Base-by-base conservation (phyloP, 257 asterid genomes). In the Striga asiatica region DNA sequence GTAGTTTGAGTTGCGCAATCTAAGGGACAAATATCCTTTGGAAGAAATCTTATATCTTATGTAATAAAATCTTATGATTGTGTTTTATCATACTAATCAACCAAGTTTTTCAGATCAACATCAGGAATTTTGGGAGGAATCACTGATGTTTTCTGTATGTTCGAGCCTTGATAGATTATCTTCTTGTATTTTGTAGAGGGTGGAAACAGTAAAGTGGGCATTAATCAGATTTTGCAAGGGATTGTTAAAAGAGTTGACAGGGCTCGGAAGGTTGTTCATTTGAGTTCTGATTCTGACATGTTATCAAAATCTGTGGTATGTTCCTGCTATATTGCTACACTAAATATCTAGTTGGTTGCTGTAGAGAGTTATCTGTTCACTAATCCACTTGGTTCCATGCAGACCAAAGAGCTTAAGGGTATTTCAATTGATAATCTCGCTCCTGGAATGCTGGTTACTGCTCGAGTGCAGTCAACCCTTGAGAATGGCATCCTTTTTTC, bases 361-460 rank as follows among this genome's bases (percentile, higher is more conserved):
- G 23, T 67, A 48, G 53, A 45, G 20, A 34, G 29, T 37, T 51
- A 35, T 63, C 41, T 35, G 69, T 43, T 48, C 55, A 38, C 66
- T 66, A 73, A 69, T 65, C 66, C 50, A 47, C 56, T 47, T 34
- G 34, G 56, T 14, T 62, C 49, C 32, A 1, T 65, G 73, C 89
- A 92, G 99, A 84, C 93, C 73, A 84, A 76, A 78, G 99, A 88
- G 62, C 89, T 81, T 51, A 88, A 84, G 75, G 93, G 95, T 42
- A 74, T 92, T 37, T 92, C 99, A 51, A 79, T 92, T 57, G 99
- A 92, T 77, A 89, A 84, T 74, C 97, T 92, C 50, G 76, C 76
- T 73, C 99, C 99, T 31, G 99, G 99, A 70, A 92, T 92, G 99
- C 69, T 92, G 97, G 94, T 92, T 73, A 85, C 82, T 70, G 91